Base-by-base conservation (phyloP, 169 alveolate genomes). In the Plasmodium sp. region DNA sequence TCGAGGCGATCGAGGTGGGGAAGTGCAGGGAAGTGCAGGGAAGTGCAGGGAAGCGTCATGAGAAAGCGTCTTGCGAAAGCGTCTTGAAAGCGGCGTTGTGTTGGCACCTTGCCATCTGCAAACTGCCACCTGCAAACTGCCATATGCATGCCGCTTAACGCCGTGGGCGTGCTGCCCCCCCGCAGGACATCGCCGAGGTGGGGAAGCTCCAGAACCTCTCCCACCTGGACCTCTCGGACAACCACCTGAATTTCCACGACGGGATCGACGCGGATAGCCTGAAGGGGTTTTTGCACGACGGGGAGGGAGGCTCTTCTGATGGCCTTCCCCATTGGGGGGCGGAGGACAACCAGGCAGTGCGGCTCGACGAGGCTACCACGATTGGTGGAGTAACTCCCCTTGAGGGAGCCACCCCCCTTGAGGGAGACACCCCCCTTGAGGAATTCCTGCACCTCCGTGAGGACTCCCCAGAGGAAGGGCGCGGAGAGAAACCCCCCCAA, bases 161-260 rank as follows among this genome's bases (percentile, higher is more conserved):
- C 10, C 73, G 14, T 72, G 67, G 45, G 0, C 39, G 58, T 18
- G 45, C 27, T 54, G 16, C 7, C 58, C 14, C 74, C 81, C 18
- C 81, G 43, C 34, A 85, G 93, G 93, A 85, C 79, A 74, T 85
- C 14, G 41, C 39, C 18, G 86, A 85, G 33, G 51, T 85, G 33
- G 45, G 45, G 9, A 16, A 36, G 3, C 73, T 85, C n/a, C 73
- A 85, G 67, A 85, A 34, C 7, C 93, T 85, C 36, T 51, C 93
- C 41, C 93, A 85, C 16, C 71, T 85, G 33, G 93, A 85, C 45
- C 33, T 85, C 12, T 85, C 93, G 16, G 27, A 51, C 67, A 85
- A 85, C 43, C 58, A 75, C 43, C 7, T 85, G 31, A 75, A 45
- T 18, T 58, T 85, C 36, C 45, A 74, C n/a, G 80, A 74, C 18